Conservation (phyloP, 176 grass and related monocot genomes). For the Hordeum marinum region DNA sequence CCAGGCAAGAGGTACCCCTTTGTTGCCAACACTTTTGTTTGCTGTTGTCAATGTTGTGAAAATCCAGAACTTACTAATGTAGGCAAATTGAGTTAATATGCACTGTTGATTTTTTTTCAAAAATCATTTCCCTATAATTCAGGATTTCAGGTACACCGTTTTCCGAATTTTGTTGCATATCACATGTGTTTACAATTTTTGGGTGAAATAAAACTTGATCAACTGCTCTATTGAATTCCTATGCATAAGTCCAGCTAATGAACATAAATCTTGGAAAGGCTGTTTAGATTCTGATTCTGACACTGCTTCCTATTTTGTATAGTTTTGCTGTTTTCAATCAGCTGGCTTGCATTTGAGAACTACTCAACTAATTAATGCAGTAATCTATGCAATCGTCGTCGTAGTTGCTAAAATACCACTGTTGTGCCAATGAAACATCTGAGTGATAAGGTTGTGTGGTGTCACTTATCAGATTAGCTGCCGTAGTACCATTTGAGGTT, state of each 20-base stretch:
- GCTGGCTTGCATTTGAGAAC: background rate
- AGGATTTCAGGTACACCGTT: background rate
- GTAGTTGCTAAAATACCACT: background rate
- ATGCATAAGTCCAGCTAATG: background rate
- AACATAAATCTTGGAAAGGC: background rate
- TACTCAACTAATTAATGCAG: background rate
- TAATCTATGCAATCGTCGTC: background rate
- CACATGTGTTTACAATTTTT: conserved; percentile 5
- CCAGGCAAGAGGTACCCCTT: conserved; percentile 67
- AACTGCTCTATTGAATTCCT: background rate
- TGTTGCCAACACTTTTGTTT: conserved; percentile 6
- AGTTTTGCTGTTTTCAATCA: conserved; percentile 1
- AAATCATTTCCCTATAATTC: background rate
- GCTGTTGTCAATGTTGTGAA: background rate
- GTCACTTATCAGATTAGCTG: background rate
- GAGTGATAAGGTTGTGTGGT: background rate
- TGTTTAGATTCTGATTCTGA: background rate
- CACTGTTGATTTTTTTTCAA: background rate
- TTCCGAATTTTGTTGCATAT: background rate
- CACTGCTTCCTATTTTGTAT: background rate
- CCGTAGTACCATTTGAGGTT: background rate
- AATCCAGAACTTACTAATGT: background rate
- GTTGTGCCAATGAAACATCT: background rate
- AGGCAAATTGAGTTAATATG: background rate
- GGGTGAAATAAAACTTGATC: background rate